Evolutionary conservation across 208 protist species (phyloP).

Genomic region (Perkinsela sp.): DNA sequence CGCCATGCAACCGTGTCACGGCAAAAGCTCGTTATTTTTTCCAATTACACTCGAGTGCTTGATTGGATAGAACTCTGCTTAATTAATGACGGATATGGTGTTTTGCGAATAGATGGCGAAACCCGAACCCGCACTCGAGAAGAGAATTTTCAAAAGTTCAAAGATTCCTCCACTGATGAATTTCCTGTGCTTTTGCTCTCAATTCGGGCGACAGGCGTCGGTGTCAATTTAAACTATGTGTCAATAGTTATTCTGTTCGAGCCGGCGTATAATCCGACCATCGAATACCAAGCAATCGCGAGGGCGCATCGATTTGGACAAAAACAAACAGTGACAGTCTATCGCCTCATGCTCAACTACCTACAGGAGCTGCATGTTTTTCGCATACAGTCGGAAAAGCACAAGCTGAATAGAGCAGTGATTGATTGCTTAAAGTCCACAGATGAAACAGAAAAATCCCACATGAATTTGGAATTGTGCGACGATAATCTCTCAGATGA

Average conservation of each 20-base stretch:
- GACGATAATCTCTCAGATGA: no score
- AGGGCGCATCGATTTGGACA: conserved; percentile 92
- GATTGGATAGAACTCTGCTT: conserved; percentile 35
- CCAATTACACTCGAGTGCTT: conserved; percentile 38
- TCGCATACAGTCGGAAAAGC: no score
- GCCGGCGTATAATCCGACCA: conserved; percentile 91
- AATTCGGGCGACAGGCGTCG: conserved; percentile 83
- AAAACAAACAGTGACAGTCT: conserved; percentile 75
- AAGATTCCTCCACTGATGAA: conserved; percentile 6
- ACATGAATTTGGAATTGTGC: no score
- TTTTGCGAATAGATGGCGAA: conserved; percentile 25
- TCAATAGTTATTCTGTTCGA: conserved; percentile 95
- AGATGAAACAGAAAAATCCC: no score
- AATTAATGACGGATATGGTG: conserved; percentile 12
- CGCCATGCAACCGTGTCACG: conserved; percentile 9
- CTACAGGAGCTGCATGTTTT: no score
- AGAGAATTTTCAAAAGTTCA: conserved; percentile 23
- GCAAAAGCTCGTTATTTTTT: conserved; percentile 58
- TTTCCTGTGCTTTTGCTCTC: conserved; percentile 64
- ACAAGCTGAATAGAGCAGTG: no score
- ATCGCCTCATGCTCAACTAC: conserved; percentile 68
- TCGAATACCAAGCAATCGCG: conserved; percentile 78
- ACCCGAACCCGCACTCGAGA: conserved; percentile 21
- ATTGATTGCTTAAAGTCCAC: no score
- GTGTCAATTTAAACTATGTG: conserved; percentile 88